Evolutionary conservation across 2,329 filamentous ascomycete genomes (phyloP).

Genomic region (Colletotrichum cereale): DNA sequence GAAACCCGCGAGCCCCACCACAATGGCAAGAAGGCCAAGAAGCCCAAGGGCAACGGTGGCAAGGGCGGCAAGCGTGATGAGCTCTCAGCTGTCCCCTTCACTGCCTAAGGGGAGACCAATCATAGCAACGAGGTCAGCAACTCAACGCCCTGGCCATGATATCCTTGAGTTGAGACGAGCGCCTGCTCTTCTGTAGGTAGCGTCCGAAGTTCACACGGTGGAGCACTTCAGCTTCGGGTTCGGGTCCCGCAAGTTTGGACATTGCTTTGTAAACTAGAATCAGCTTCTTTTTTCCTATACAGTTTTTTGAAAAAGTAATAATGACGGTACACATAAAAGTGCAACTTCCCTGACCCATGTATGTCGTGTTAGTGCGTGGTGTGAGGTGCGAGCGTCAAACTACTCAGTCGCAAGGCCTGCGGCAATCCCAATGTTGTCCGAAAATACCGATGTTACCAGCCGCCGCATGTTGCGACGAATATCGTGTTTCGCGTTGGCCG

Average conservation of each 20-base stretch:
- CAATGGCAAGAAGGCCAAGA: conserved; percentile 34
- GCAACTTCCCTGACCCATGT: conserved; percentile 12
- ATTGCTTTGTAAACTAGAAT: conserved; percentile 30
- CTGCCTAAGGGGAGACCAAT: conserved; percentile 19
- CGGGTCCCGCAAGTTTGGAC: conserved; percentile 8
- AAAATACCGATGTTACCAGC: conserved; percentile 16
- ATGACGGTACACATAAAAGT: conserved; percentile 30
- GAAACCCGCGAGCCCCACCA: conserved; percentile 35
- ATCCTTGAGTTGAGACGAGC: conserved; percentile 20
- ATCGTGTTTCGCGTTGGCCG: conserved; percentile 27
- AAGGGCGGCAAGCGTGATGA: conserved; percentile 14
- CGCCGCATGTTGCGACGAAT: conserved; percentile 27
- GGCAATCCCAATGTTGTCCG: neutral
- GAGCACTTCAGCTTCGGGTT: conserved; percentile 21
- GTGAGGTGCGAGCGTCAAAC: conserved; percentile 10
- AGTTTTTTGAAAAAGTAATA: conserved; percentile 30
- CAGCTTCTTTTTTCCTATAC: conserved; percentile 30
- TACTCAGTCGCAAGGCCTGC: conserved; percentile 24
- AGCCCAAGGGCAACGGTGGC: conserved; percentile 19
- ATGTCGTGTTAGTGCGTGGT: neutral
- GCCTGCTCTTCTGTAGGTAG: conserved; percentile 4
- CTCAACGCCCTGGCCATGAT: conserved; percentile 17
- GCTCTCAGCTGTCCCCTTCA: conserved; percentile 26
- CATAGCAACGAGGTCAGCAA: conserved; percentile 21
- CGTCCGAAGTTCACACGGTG: conserved; percentile 14